A percentile compares a stretch with the other conserved stretches of the same genome.
These are phyloP conservation scores for Aurantiochytrium sp. DNA, from an alignment of 108 stramenopile genomes.

Conservation along the genomic window DNA sequence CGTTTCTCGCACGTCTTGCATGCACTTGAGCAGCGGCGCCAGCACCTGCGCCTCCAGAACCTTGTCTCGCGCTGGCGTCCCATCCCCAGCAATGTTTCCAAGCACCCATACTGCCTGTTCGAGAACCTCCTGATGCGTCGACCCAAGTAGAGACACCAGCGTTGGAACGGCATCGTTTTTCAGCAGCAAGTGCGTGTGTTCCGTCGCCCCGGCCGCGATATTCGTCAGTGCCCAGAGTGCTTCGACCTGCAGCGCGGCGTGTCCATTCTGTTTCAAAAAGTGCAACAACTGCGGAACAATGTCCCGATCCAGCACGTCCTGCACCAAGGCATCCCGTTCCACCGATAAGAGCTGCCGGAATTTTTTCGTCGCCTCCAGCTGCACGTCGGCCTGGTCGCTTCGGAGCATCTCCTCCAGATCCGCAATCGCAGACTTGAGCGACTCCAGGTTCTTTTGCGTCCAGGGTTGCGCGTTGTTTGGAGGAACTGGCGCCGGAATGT, in stretches of 20 bases:
- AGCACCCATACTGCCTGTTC: conserved; percentile 98
- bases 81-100: conserved; percentile 98
- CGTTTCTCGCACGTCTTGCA: conserved; percentile 50
- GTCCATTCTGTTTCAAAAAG: conserved; percentile 23
- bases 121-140: conserved; percentile 89
- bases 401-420: not conserved
- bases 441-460: not conserved
- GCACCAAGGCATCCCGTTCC: conserved; percentile 22
- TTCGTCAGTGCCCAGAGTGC: conserved; percentile 99
- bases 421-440: not conserved
- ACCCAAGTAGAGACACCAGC: conserved; percentile 74
- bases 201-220: conserved; percentile 90
- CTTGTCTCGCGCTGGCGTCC: conserved; percentile 88
- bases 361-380: conserved; percentile 25
- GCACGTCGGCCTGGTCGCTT: conserved; percentile 3
- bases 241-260: conserved; percentile 80
- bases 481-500: not conserved
- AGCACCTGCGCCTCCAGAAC: conserved; percentile 84
- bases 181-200: conserved; percentile 94
- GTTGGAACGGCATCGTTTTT: conserved; percentile 92
- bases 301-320: conserved; percentile 23
- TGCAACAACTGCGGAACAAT: conserved; percentile 23
- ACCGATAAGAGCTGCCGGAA: conserved; percentile 25
- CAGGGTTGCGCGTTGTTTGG: not conserved
- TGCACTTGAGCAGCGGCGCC: conserved; percentile 81